These are phyloP conservation scores for Stephania cephalantha DNA, from an alignment of 164 flowering plant genomes.

Conservation along the genomic window DNA sequence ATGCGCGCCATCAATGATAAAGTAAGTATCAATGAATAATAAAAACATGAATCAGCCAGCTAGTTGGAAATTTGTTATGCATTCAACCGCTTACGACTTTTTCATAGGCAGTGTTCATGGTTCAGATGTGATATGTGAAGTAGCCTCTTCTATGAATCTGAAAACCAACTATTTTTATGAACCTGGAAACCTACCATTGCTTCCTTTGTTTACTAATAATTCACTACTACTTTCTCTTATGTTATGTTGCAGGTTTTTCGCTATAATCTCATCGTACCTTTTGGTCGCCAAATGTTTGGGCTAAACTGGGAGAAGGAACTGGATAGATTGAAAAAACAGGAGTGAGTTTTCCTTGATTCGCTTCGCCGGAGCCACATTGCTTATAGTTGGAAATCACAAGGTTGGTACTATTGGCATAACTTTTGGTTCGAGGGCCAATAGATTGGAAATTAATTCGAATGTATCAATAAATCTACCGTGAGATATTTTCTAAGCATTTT, in stretches of 20 bases:
- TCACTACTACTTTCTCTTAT: neutral
- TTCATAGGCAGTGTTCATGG: neutral
- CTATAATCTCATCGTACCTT: conserved; percentile 89
- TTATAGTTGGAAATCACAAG: too few species aligned
- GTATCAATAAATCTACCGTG: neutral
- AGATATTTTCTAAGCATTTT: neutral
- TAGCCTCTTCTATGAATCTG: neutral
- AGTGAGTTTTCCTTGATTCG: neutral
- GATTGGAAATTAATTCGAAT: neutral
- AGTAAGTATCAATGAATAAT: conserved; percentile 28
- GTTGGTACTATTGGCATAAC: too few species aligned
- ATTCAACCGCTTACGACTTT: neutral
- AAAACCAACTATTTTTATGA: neutral
- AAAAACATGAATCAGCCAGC: neutral
- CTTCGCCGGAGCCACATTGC: too few species aligned
- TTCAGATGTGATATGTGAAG: too few species aligned
- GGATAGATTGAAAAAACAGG: conserved; percentile 32
- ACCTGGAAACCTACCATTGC: neutral
- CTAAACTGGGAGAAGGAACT: conserved; percentile 92
- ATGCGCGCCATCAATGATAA: conserved; percentile 58
- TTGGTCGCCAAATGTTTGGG: conserved; percentile 87
- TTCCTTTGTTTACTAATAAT: neutral
- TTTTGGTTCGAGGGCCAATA: too few species aligned
- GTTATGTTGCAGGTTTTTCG: conserved; percentile 58
- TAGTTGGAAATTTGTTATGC: neutral